Base-by-base conservation (phyloP, 2,329 filamentous ascomycete species). In the Beauveria varroae region DNA sequence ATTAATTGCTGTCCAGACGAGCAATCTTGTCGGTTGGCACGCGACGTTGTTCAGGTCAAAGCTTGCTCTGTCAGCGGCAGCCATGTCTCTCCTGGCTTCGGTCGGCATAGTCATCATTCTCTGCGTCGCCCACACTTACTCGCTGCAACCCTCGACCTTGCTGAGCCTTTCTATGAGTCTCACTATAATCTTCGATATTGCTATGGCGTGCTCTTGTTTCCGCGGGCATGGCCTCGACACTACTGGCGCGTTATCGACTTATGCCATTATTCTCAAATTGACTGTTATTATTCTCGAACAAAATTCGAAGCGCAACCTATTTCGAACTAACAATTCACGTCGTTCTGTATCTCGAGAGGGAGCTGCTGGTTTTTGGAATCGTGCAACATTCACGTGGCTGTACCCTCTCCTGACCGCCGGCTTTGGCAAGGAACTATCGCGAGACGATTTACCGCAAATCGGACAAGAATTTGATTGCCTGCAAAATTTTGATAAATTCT, bases 101-200 rank as follows among this genome's bases (percentile, higher is more conserved):
- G 2, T 57, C 8, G 20, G 55, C 28, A 41, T 50, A 14, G 4
- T 57, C 0, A 46, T 67, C 0, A 51, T 76, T 3, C 74, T 72
- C 0, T 75, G 69, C 30, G 8, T 62, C 0, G 72, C 76, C 58
- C 74, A 77, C 52, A 62, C 40, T 12, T 69, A 68, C 6, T 70
- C 72, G 2, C 62, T 65, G 1, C 67, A 69, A 22, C 73, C 75
- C 0, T 74, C 75, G 0, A 62, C 67, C 0, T 54, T 76, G 1
- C 64, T 76, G 18, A 67, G 64, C 37, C 22, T 60, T 5, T 76
- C 71, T 43, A 66, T 76, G 5, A 62, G 73, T 43, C 57, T 69
- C 5, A 70, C 72, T 0, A 63, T 70, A 2, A 47, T 75, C 9
- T 69, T 75, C 22, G 74, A 76, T 30, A 63, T 71, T 18, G 70